phyloP scores from a whole-genome alignment of 75 land plant genomes.

The Isoetes taiwanensis region DNA sequence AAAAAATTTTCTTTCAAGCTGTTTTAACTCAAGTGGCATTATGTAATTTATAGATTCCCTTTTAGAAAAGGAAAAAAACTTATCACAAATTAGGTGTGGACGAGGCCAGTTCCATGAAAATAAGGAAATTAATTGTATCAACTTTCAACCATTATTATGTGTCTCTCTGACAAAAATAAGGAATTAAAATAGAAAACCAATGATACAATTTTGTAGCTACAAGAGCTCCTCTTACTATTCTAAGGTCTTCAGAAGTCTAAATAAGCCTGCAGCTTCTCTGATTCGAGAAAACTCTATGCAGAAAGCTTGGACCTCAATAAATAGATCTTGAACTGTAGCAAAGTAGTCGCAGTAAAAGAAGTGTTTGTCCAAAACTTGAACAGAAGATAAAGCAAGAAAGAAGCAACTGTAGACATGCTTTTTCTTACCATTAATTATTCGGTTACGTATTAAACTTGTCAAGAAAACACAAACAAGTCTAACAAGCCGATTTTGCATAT shows the following conservation, averaged over 20 bases:
- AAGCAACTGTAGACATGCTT: too few species aligned
- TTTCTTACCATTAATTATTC: slow-evolving; percentile 83
- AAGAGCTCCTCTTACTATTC: slow-evolving; percentile 25
- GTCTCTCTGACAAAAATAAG: too few species aligned
- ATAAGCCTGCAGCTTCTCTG: slow-evolving; percentile 76
- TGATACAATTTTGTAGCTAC: too few species aligned
- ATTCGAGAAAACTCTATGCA: slow-evolving; percentile 96
- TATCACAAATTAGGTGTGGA: too few species aligned
- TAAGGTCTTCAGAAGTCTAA: slow-evolving; percentile 74
- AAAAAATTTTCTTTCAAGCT: too few species aligned
- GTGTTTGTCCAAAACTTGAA: neutral
- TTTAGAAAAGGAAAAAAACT: too few species aligned
- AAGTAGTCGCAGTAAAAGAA: neutral
- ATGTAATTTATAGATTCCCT: too few species aligned
- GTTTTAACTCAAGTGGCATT: too few species aligned
- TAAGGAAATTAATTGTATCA: too few species aligned
- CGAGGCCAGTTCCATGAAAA: too few species aligned
- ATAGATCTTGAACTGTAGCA: slow-evolving; percentile 73
- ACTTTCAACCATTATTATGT: too few species aligned
- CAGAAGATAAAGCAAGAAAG: neutral
- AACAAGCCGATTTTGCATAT: slow-evolving; percentile 95
- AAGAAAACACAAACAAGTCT: slow-evolving; percentile 91
- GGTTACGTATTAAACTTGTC: slow-evolving; percentile 83
- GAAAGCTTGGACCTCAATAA: slow-evolving; percentile 94
- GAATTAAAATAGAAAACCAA: too few species aligned